A percentile compares a stretch with the other conserved stretches of the same genome.
phyloP scores from a whole-genome alignment of 441 rosid genomes.

The Corymbia calophylla region DNA sequence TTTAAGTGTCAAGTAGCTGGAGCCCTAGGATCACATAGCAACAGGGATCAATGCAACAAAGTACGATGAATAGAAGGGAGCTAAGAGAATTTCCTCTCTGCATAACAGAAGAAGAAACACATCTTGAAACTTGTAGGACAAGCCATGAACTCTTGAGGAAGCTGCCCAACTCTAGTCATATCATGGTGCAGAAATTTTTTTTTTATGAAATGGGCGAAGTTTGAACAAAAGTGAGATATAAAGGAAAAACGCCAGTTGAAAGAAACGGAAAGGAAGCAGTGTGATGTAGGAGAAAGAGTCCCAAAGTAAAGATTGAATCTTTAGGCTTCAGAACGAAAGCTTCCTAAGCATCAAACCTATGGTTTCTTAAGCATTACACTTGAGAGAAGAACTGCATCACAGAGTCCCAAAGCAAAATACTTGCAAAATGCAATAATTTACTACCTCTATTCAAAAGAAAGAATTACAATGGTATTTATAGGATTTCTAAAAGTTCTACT shows the following conservation, averaged over 20 bases:
- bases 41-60: neutral
- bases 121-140: neutral
- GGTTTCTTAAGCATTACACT: neutral
- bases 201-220: neutral
- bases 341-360: neutral
- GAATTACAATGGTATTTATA: neutral
- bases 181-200: neutral
- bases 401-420: neutral
- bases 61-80: neutral
- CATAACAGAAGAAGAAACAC: neutral
- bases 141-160: neutral
- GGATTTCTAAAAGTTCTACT: neutral
- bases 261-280: neutral
- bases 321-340: neutral
- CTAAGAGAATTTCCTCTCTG: neutral
- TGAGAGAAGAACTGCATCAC: neutral
- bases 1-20: neutral
- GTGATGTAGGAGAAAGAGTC: neutral
- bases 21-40: neutral
- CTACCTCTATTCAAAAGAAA: neutral
- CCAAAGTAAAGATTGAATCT: neutral
- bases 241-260: neutral
- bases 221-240: neutral
- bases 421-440: neutral
- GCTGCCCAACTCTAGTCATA: neutral